Percentiles rank a stretch among this genome's conserved stretches.
phyloP scores from a whole-genome alignment of 345 rosid species.

The Gynandropsis gynandra region DNA sequence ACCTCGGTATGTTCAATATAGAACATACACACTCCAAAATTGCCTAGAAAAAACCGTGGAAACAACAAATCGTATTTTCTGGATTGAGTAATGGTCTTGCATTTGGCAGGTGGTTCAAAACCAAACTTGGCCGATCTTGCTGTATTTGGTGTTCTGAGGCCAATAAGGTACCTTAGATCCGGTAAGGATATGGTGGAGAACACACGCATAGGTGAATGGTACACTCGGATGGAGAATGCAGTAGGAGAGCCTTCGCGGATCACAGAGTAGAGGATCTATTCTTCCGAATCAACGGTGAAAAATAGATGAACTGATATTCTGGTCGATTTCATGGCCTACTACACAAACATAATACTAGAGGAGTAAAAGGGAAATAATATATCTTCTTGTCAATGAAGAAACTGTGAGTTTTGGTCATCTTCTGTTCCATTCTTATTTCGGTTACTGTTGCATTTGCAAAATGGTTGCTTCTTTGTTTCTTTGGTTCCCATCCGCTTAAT shows the following conservation, averaged over 20 bases:
- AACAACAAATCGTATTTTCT: not conserved
- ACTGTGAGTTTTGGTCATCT: slow-evolving; percentile 1
- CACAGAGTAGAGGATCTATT: slow-evolving; percentile 27
- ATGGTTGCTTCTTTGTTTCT: not conserved
- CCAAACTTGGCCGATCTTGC: slow-evolving; percentile 95
- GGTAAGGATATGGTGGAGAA: slow-evolving; percentile 91
- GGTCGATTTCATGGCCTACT: slow-evolving; percentile 18
- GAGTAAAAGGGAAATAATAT: slow-evolving; percentile 16
- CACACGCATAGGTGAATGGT: slow-evolving; percentile 84
- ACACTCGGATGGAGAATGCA: slow-evolving; percentile 56
- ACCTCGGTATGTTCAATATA: slow-evolving; percentile 42
- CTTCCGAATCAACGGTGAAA: slow-evolving; percentile 7
- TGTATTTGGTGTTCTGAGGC: slow-evolving; percentile 87
- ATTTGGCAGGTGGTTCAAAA: slow-evolving; percentile 54
- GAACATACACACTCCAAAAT: not conserved
- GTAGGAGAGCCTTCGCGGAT: slow-evolving; percentile 62
- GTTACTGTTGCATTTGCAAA: slow-evolving; percentile 5
- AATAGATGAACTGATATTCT: slow-evolving; percentile 10
- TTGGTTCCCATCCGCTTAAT: not conserved
- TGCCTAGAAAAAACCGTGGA: not conserved
- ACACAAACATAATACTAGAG: slow-evolving; percentile 10
- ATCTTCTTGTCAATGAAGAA: slow-evolving; percentile 18
- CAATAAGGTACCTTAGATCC: slow-evolving; percentile 63
- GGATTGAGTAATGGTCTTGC: slow-evolving; percentile 5
- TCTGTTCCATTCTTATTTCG: slow-evolving; percentile 8